Evolutionary conservation across 1,139 yeast genomes (phyloP).

Genomic region (Hyphopichia khmerensis): DNA sequence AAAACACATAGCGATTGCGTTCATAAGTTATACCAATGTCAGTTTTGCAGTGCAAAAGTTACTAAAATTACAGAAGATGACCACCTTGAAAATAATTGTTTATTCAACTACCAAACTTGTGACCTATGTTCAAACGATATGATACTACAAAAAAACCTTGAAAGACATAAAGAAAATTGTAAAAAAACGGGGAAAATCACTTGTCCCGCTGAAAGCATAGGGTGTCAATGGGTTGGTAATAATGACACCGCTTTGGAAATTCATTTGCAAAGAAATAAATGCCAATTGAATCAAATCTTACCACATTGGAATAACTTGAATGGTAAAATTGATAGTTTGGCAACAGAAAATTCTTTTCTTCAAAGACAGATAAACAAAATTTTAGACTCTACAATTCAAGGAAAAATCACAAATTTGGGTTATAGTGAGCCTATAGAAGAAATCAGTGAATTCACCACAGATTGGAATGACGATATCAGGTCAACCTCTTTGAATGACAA

Average conservation of each 20-base stretch:
- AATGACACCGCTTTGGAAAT: conserved; percentile 40
- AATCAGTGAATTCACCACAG: conserved; percentile 26
- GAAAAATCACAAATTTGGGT: conserved; percentile 53
- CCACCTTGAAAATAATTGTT: conserved; percentile 43
- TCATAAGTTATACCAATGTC: conserved; percentile 38
- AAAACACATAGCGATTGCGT: conserved; percentile 20
- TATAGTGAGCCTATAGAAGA: conserved; percentile 49
- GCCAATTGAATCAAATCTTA: conserved; percentile 32
- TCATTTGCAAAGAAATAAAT: conserved; percentile 30
- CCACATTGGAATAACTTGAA: conserved; percentile 26
- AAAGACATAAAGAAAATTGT: conserved; percentile 37
- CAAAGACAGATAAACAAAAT: conserved; percentile 47
- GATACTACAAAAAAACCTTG: conserved; percentile 34
- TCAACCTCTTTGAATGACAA: conserved; percentile 23
- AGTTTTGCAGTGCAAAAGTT: conserved; percentile 36
- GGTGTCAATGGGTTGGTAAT: conserved; percentile 42
- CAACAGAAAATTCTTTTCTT: conserved; percentile 27
- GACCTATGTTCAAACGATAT: conserved; percentile 41
- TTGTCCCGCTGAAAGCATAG: conserved; percentile 43
- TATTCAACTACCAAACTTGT: conserved; percentile 38
- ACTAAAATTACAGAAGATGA: conserved; percentile 25
- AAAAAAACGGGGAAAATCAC: conserved; percentile 27
- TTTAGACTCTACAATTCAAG: conserved; percentile 49
- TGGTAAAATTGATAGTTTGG: conserved; percentile 17
- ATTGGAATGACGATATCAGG: conserved; percentile 5